Percentiles rank a stretch among this genome's conserved stretches.
Conservation (phyloP, 225 moss, liverwort and hornwort species). For the Polytrichum commune region DNA sequence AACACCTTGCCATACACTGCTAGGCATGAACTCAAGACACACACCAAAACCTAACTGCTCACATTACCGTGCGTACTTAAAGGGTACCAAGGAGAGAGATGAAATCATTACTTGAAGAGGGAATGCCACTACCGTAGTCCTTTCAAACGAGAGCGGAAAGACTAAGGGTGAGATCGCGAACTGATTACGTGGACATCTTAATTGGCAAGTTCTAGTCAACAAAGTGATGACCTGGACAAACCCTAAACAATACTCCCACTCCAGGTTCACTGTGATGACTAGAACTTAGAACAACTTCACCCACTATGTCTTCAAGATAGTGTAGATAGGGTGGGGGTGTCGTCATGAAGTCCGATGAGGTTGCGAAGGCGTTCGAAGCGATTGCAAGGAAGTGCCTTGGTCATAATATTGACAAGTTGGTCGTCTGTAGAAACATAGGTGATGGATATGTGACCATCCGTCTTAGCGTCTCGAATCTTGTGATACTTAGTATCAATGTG, state of each 20-base stretch:
- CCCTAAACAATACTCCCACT: neutral
- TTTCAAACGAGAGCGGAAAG: too few relatives aligned
- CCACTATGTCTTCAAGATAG: neutral
- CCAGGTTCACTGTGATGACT: neutral
- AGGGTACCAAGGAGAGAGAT: too few relatives aligned
- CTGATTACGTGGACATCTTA: too few relatives aligned
- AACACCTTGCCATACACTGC: too few relatives aligned
- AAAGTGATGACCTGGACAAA: too few relatives aligned
- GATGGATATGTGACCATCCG: neutral
- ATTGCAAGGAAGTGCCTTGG: neutral
- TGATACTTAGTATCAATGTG: constrained; percentile 7
- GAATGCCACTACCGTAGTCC: too few relatives aligned
- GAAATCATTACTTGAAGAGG: too few relatives aligned
- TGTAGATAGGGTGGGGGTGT: neutral
- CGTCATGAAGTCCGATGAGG: neutral
- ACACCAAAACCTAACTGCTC: too few relatives aligned
- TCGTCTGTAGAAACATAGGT: neutral
- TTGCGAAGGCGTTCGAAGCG: neutral
- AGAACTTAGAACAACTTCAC: neutral
- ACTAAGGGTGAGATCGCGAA: too few relatives aligned
- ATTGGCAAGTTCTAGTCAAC: too few relatives aligned
- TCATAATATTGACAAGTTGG: neutral
- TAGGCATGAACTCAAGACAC: too few relatives aligned
- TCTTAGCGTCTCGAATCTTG: neutral
- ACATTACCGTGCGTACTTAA: too few relatives aligned